These are phyloP conservation scores for Cercophora sp. DNA, from an alignment of 495 filamentous ascomycete species.

Conservation along the genomic window DNA sequence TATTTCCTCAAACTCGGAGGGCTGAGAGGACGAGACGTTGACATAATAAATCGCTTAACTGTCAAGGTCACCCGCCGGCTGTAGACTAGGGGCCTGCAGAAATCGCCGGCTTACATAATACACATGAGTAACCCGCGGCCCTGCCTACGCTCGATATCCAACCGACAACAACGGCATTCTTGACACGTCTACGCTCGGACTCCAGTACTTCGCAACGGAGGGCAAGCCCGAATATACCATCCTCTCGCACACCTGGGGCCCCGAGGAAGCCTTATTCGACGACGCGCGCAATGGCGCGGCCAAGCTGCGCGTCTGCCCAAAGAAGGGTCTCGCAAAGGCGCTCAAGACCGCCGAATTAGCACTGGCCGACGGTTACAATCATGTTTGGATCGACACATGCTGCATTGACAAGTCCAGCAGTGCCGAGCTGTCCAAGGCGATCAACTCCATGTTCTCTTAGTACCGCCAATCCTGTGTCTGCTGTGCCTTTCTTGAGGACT, in stretches of 20 bases:
- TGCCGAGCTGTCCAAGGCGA: slow-evolving; percentile 35
- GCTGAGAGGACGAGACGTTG: too few relatives aligned
- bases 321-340: slow-evolving; percentile 16
- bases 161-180: too few relatives aligned
- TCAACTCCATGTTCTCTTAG: slow-evolving; percentile 45
- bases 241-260: not conserved
- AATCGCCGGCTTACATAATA: too few relatives aligned
- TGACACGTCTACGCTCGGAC: too few relatives aligned
- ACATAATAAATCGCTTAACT: too few relatives aligned
- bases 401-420: slow-evolving; percentile 40
- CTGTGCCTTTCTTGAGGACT: slow-evolving; percentile 10
- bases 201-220: too few relatives aligned
- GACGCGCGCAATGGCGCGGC: not conserved
- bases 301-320: not conserved
- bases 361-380: slow-evolving; percentile 13
- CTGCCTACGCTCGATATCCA: too few relatives aligned
- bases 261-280: not conserved
- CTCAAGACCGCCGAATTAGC: slow-evolving; percentile 25
- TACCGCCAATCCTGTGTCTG: slow-evolving; percentile 28
- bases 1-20: too few relatives aligned
- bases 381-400: slow-evolving; percentile 40
- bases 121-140: too few relatives aligned
- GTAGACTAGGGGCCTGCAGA: too few relatives aligned
- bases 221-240: too few relatives aligned
- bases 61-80: too few relatives aligned